A percentile compares a stretch with the other conserved stretches of the same genome.
Evolutionary conservation across 805 yeast genomes (phyloP).

Genomic region (Wickerhamomyces mucosus): DNA sequence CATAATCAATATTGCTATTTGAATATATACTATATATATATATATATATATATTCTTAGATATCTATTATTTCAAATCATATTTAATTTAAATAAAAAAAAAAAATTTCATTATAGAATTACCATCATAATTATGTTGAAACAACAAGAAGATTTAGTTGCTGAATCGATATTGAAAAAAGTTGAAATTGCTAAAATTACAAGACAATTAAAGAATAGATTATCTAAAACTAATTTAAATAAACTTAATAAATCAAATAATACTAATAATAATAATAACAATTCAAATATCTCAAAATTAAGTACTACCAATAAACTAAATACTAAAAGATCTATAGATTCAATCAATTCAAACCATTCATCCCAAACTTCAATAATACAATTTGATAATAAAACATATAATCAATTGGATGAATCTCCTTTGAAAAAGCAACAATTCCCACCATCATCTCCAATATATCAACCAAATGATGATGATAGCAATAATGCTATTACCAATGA

Average conservation of each 20-base stretch:
- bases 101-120: no score
- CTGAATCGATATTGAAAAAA: conserved; percentile 34
- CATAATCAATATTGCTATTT: no score
- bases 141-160: conserved; percentile 32
- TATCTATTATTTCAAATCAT: no score
- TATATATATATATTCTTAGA: no score
- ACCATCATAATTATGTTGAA: no score
- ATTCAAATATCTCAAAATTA: not conserved
- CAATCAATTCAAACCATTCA: conserved; percentile 14
- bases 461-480: conserved; percentile 10
- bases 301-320: conserved; percentile 3
- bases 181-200: conserved; percentile 38
- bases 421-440: conserved; percentile 11
- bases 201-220: conserved; percentile 31
- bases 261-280: not conserved
- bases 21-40: no score
- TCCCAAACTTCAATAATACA: conserved; percentile 9
- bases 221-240: conserved; percentile 31
- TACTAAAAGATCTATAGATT: conserved; percentile 14
- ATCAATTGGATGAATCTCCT: no score
- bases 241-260: conserved; percentile 6
- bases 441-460: conserved; percentile 19
- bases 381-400: no score
- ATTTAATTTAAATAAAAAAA: no score
- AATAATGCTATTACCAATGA: not conserved